Base-by-base conservation (phyloP, 2,329 filamentous ascomycete genomes). In the Pseudopyricularia cyperi region DNA sequence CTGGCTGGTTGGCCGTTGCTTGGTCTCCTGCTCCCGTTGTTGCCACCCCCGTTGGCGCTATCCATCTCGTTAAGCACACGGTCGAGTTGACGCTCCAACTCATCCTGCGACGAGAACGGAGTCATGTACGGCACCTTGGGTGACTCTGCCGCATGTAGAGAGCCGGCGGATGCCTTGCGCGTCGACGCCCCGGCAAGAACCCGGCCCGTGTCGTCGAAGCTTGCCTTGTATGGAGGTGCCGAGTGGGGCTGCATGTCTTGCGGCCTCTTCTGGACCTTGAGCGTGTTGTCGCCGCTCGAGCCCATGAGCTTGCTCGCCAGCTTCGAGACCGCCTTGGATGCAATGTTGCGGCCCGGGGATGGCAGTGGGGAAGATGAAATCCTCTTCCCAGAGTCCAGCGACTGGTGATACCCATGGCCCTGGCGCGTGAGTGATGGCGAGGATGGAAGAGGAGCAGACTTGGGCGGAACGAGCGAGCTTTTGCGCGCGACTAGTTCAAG, bases 401-500 rank as follows among this genome's bases (percentile, higher is more conserved):
- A 44, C 19, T 24, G 14, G 46, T 32, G 47, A 50, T 44, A 24
- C 11, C 37, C 37, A 17, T 33, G 24, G 24, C 5, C 24, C 15
- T 33, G 49, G 22, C 35, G 37, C 7, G 26, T n/a, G 17, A 9
- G 49, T 9, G 12, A 17, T n/a, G 48, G 48, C 15, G 33, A 50
- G 17, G 48, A 28, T 15, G 39, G 39, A 11, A 44, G 39, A 2
- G 46, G 46, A 48, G 46, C 26, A n/a, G 46, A 30, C 14, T 48
- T 48, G 26, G 46, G 39, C 39, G 24, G 28, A 47, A 57, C 57
- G 7, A 59, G 55, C 3, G 46, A 46, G 51, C 57, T 52, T 51
- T 61, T 62, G 32, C 58, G 56, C 7, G 60, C 63, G 7, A 73
- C 57, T 11, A 73, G 63, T 54, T 74, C 72, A 54, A 74, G 70